Evolutionary conservation across 1,284 basidiomycete species (phyloP).

Genomic region (Flammula alnicola): DNA sequence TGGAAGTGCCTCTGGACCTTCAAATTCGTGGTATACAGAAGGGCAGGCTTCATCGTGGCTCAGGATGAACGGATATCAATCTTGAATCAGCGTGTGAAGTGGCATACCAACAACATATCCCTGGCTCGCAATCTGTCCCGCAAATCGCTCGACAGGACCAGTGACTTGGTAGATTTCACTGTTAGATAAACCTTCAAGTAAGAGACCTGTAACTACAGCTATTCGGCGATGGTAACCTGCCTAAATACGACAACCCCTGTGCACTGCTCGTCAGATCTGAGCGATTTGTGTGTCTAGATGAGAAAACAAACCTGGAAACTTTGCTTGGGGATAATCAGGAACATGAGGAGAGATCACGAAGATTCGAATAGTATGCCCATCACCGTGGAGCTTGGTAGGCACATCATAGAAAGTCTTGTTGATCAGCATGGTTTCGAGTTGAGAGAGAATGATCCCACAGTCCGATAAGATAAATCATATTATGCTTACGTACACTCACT

Average conservation of each 20-base stretch:
- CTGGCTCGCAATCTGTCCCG: conserved; percentile 90
- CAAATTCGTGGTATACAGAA: conserved; percentile 88
- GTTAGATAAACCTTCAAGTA: conserved; percentile 1
- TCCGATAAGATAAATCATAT: no score
- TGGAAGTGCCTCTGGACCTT: conserved; percentile 83
- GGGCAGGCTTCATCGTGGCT: conserved; percentile 62
- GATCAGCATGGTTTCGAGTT: conserved; percentile 88
- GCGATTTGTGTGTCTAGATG: neutral
- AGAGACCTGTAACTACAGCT: conserved; percentile 7
- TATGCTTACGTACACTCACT: no score
- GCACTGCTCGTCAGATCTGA: neutral
- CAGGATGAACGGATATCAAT: neutral
- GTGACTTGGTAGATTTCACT: conserved; percentile 90
- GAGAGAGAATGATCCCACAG: no score
- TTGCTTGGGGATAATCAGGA: conserved; percentile 77
- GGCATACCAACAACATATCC: conserved; percentile 76
- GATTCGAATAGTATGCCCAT: conserved; percentile 75
- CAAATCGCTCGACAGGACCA: conserved; percentile 87
- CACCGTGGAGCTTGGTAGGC: conserved; percentile 64
- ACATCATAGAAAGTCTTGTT: conserved; percentile 80
- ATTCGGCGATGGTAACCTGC: conserved; percentile 39
- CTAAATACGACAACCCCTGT: conserved; percentile 81
- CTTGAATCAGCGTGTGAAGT: neutral
- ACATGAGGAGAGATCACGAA: conserved; percentile 75
- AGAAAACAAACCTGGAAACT: conserved; percentile 68